A percentile compares a stretch with the other conserved stretches of the same genome.
Conservation (phyloP, 1,284 basidiomycete species). For the Austroboletus novae-zelandiae region DNA sequence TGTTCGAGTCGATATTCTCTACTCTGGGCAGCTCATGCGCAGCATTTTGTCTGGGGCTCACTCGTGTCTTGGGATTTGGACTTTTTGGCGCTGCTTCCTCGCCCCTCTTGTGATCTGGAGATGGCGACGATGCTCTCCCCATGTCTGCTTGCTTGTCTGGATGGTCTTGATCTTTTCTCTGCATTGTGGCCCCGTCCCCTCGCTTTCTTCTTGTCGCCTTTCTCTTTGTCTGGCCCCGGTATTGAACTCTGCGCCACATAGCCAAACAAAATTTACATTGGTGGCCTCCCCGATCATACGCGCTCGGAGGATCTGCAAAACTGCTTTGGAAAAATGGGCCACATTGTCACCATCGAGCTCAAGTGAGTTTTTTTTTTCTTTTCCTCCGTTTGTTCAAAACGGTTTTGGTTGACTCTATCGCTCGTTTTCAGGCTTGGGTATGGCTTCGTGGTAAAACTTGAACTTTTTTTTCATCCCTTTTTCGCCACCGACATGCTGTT, state of each 20-base stretch:
- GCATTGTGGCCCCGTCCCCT: slow-evolving; percentile 28
- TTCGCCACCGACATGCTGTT: neutral
- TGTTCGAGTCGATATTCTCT: slow-evolving; percentile 21
- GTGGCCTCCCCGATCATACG: slow-evolving; percentile 81
- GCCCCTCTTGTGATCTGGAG: slow-evolving; percentile 19
- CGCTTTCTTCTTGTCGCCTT: slow-evolving; percentile 49
- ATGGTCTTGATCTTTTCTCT: slow-evolving; percentile 21
- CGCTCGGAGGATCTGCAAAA: slow-evolving; percentile 77
- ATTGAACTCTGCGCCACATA: slow-evolving; percentile 67
- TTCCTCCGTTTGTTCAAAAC: neutral
- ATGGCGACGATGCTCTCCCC: slow-evolving; percentile 8
- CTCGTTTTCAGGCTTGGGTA: slow-evolving; percentile 57
- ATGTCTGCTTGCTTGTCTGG: slow-evolving; percentile 26
- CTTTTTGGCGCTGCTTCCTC: slow-evolving; percentile 12
- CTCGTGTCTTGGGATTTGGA: slow-evolving; percentile 24
- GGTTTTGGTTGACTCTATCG: slow-evolving; percentile 3
- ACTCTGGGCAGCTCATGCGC: slow-evolving; percentile 15
- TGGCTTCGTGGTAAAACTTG: slow-evolving; percentile 72
- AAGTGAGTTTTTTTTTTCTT: slow-evolving; percentile 55
- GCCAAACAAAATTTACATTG: slow-evolving; percentile 89
- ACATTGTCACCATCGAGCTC: slow-evolving; percentile 71
- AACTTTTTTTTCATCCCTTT: neutral
- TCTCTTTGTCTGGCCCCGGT: slow-evolving; percentile 45
- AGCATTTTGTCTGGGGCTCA: slow-evolving; percentile 12
- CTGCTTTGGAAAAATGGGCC: slow-evolving; percentile 83